Percentiles rank a stretch among this genome's conserved stretches.
Evolutionary conservation across 2,329 filamentous ascomycete species (phyloP).

Genomic region (Hypoxylon sp.): DNA sequence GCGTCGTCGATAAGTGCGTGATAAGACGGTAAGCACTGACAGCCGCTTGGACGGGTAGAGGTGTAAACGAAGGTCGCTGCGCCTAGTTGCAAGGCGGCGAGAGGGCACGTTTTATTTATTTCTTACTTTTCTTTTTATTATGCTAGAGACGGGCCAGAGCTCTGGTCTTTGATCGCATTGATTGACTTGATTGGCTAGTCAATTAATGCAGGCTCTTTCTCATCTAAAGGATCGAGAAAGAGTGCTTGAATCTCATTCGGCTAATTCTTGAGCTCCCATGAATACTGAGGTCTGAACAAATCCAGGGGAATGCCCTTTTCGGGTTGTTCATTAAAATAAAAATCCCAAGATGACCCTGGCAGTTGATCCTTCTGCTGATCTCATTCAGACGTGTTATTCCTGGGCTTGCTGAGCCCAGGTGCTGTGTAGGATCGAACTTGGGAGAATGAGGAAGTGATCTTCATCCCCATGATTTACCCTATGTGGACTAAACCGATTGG

Average conservation of each 20-base stretch:
- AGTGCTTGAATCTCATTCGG: conserved; percentile 30
- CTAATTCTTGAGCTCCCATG: conserved; percentile 31
- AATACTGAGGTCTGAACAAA: conserved; percentile 16
- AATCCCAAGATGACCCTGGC: conserved; percentile 31
- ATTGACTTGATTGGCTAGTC: conserved; percentile 22
- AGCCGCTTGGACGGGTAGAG: conserved; percentile 27
- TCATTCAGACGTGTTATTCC: conserved; percentile 16
- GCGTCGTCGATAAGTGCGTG: conserved; percentile 24
- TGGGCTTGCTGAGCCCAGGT: conserved; percentile 4
- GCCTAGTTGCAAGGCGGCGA: conserved; percentile 2
- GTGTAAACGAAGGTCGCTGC: conserved; percentile 12
- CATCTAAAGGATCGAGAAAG: conserved; percentile 30
- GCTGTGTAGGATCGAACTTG: conserved; percentile 24
- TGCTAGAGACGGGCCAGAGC: conserved; percentile 20
- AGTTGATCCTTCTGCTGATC: conserved; percentile 36
- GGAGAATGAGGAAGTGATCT: conserved; percentile 38
- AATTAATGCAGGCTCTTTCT: conserved; percentile 34
- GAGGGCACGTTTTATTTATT: conserved; percentile 22
- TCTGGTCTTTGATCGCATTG: conserved; percentile 27
- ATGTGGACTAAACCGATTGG: conserved; percentile 37
- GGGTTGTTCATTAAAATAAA: conserved; percentile 39
- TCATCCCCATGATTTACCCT: conserved; percentile 33
- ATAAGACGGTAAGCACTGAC: conserved; percentile 40
- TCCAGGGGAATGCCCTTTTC: conserved; percentile 30
- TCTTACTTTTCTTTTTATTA: conserved; percentile 10